Evolutionary conservation across 208 protist genomes (phyloP), one percentile per base, ranked within the genome.

Genomic region (Leishmania martiniquensis): DNA sequence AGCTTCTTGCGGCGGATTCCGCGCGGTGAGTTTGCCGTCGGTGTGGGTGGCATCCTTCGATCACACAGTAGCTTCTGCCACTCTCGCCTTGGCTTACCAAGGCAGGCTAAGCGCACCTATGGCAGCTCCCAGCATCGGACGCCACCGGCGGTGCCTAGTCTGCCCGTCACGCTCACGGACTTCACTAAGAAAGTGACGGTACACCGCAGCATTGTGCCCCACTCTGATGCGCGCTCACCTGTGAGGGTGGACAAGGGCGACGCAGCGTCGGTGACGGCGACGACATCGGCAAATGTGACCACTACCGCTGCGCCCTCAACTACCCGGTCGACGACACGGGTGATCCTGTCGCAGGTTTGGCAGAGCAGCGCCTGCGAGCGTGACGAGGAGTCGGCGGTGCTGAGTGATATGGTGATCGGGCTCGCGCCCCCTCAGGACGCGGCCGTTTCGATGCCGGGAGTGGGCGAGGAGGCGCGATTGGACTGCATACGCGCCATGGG

Each of bases 271-370:
- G 49, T 51, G n/a, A n/a, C 75, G 20, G 17, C 51, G 12, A 66
- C 65, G 4, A 74, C 67, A n/a, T n/a, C n/a, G 25, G n/a, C 22
- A 52, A 75, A 66, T 6, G 44, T 69, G 22, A 80, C 76, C 12
- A 80, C 76, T 22, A 69, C 76, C 42, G 77, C 77, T 29, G 71
- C 57, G n/a, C 47, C 72, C 34, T 75, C 78, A 22, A 47, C 55
- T 34, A 54, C 47, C 32, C 55, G 54, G 34, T 82, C 66, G 37
- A 59, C 55, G 4, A 10, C 42, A 47, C 52, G n/a, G 55, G 34
- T 60, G 22, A 25, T 74, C 47, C 32, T 63, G 9, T 37, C 72
- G 42, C 72, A 44, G 55, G n/a, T 15, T 4, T 54, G 67, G 29
- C 45, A 55, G 45, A 72, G 67, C 29, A 72, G 47, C 47, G 47